Percentiles rank a stretch among this genome's conserved stretches.
phyloP scores from a whole-genome alignment of 108 stramenopile species.

The Epithemia pelagica region DNA sequence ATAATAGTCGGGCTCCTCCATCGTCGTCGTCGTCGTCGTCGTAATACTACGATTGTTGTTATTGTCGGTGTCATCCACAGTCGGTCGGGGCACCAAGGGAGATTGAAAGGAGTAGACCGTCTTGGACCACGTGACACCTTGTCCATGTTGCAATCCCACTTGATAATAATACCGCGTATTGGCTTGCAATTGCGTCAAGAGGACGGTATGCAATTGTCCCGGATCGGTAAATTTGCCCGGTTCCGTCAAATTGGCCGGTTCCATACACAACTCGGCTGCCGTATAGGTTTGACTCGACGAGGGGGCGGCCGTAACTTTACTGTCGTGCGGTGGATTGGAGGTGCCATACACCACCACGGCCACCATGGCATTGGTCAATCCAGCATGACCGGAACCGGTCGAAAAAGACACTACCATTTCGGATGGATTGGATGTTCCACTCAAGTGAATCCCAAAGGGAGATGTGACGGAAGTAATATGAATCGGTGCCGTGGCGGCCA shows the following conservation, averaged over 20 bases:
- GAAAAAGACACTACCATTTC: slow-evolving; percentile 49
- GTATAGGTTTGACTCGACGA: slow-evolving; percentile 42
- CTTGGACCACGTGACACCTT: slow-evolving; percentile 23
- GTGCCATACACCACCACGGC: slow-evolving; percentile 33
- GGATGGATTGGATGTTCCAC: slow-evolving; percentile 20
- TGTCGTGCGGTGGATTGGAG: not conserved
- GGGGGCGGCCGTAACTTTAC: slow-evolving; percentile 6
- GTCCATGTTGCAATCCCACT: slow-evolving; percentile 35
- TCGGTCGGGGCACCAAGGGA: slow-evolving; percentile 3
- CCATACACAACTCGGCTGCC: slow-evolving; percentile 58
- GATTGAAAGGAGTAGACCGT: slow-evolving; percentile 21
- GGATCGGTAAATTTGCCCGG: slow-evolving; percentile 49
- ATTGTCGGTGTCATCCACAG: slow-evolving; percentile 1
- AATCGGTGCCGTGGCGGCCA: slow-evolving; percentile 3
- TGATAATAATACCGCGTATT: slow-evolving; percentile 49
- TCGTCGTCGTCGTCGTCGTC: not conserved
- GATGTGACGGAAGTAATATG: slow-evolving; percentile 20
- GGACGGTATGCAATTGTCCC: slow-evolving; percentile 48
- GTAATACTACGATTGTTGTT: no score
- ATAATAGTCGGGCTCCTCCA: no score
- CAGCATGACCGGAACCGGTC: slow-evolving; percentile 41
- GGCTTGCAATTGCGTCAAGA: slow-evolving; percentile 30
- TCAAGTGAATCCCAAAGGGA: slow-evolving; percentile 50
- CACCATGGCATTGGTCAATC: not conserved
- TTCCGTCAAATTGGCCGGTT: slow-evolving; percentile 49